These are phyloP conservation scores for Fusarium devonianum DNA, from an alignment of 2,329 filamentous ascomycete species.

Conservation along the genomic window DNA sequence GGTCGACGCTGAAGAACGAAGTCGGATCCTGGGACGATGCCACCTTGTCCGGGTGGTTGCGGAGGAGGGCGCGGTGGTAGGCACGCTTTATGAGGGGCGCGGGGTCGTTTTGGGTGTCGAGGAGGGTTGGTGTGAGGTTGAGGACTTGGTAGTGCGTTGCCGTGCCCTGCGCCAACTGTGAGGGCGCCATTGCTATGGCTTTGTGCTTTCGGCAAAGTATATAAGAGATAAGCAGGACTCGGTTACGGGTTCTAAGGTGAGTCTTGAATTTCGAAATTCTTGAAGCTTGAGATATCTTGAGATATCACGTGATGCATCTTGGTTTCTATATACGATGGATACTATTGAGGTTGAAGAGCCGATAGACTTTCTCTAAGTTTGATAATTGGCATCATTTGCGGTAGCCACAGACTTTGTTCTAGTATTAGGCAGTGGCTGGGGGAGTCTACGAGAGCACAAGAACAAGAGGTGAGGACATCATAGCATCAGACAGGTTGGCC, in stretches of 20 bases:
- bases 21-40: constrained; percentile 16
- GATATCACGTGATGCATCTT: constrained; percentile 37
- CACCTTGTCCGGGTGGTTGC: constrained; percentile 71
- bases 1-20: constrained; percentile 65
- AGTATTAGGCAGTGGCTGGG: too few relatives aligned
- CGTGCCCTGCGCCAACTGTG: constrained; percentile 25
- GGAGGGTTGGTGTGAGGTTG: constrained; percentile 58
- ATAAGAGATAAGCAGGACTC: not conserved
- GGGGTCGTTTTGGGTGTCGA: constrained; percentile 53
- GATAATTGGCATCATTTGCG: too few relatives aligned
- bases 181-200: constrained; percentile 14
- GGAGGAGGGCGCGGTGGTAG: constrained; percentile 70
- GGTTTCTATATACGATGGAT: not conserved
- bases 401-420: too few relatives aligned
- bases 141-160: constrained; percentile 69
- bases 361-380: too few relatives aligned
- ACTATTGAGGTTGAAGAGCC: not conserved
- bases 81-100: constrained; percentile 64
- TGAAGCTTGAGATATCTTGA: not conserved
- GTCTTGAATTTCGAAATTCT: constrained; percentile 12
- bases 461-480: too few relatives aligned
- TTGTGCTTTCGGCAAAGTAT: not conserved
- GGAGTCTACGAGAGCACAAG: too few relatives aligned
- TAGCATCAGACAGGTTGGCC: too few relatives aligned
- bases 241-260: not conserved